Percentiles rank a stretch among this genome's conserved stretches.
These are phyloP conservation scores for Pachysandra terminalis DNA, from an alignment of 164 flowering plant species.

Conservation along the genomic window DNA sequence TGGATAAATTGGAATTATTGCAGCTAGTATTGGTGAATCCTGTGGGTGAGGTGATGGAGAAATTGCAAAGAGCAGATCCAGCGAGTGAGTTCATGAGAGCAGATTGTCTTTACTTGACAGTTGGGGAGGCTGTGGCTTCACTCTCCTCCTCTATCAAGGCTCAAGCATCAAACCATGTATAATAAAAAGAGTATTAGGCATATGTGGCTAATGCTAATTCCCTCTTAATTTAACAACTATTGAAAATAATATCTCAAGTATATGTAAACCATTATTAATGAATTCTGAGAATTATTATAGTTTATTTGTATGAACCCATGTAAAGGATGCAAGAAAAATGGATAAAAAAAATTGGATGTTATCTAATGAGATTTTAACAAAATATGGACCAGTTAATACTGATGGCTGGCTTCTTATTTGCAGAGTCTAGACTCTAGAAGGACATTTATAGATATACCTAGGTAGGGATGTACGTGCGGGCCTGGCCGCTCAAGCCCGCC, in stretches of 20 bases:
- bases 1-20: background rate
- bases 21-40: slow-evolving; percentile 92
- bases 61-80: slow-evolving; percentile 53
- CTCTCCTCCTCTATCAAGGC: slow-evolving; percentile 51
- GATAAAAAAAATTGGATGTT: no score
- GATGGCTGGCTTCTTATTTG: no score
- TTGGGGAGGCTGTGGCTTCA: slow-evolving; percentile 72
- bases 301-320: no score
- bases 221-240: background rate
- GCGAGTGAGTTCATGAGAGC: slow-evolving; percentile 32
- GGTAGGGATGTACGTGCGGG: no score
- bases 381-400: no score
- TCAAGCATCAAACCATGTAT: slow-evolving; percentile 21
- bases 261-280: background rate
- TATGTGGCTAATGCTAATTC: background rate
- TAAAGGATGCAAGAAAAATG: no score
- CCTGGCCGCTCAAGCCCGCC: no score
- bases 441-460: no score
- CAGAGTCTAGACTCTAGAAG: no score
- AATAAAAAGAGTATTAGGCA: background rate
- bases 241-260: background rate
- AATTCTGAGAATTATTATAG: no score
- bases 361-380: no score
- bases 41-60: slow-evolving; percentile 73
- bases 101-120: slow-evolving; percentile 63